These are phyloP conservation scores for Trametes meyenii DNA, from an alignment of 768 basidiomycete genomes.

Conservation along the genomic window DNA sequence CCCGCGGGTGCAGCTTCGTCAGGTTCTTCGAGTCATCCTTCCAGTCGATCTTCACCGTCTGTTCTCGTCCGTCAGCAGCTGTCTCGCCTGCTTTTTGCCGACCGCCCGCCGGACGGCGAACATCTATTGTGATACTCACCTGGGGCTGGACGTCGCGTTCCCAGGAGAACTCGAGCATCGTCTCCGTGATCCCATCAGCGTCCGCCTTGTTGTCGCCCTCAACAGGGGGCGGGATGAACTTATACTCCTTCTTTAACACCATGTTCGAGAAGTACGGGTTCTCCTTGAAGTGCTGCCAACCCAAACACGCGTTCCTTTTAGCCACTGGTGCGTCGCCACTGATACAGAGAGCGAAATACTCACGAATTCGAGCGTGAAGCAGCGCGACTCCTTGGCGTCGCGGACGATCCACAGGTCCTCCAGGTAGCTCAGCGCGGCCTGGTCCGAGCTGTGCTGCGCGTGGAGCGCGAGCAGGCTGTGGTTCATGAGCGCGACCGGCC, in stretches of 20 bases:
- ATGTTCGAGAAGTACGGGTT: constrained; percentile 82
- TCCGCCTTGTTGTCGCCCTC: constrained; percentile 61
- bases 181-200: constrained; percentile 72
- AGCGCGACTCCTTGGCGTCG: constrained; percentile 72
- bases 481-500: constrained; percentile 86
- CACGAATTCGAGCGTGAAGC: constrained; percentile 89
- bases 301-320: background rate
- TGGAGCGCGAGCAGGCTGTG: constrained; percentile 62
- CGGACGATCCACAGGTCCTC: constrained; percentile 85
- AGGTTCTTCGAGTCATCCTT: constrained; percentile 77
- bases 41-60: constrained; percentile 78
- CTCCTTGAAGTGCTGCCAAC: constrained; percentile 73
- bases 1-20: constrained; percentile 77
- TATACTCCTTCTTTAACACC: constrained; percentile 83
- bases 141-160: constrained; percentile 68
- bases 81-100: background rate
- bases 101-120: background rate
- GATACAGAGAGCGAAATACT: constrained; percentile 38
- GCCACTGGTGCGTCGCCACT: background rate
- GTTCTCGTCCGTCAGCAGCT: constrained; percentile 2
- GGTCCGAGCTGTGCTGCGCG: constrained; percentile 74
- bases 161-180: constrained; percentile 84
- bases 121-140: constrained; percentile 39
- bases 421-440: constrained; percentile 79
- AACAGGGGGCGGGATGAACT: constrained; percentile 58